Evolutionary conservation across 2,329 filamentous ascomycete genomes (phyloP).

Genomic region (Ophiocordyceps camponoti-leonardi): DNA sequence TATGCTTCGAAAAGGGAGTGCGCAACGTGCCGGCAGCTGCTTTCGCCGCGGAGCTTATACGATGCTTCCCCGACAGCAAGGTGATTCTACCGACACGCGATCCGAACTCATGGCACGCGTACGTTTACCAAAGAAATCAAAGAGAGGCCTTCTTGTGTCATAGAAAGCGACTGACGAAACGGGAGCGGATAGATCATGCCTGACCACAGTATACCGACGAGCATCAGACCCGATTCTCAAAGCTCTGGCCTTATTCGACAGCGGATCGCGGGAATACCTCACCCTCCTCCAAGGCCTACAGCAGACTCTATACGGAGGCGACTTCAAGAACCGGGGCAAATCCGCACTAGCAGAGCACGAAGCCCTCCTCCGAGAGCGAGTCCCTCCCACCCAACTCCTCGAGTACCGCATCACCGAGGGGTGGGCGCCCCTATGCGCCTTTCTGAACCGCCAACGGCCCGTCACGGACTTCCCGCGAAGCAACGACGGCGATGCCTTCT

Average conservation of each 20-base stretch:
- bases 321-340: background rate
- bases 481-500: background rate
- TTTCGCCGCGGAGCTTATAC: background rate
- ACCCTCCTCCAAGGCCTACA: background rate
- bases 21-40: background rate
- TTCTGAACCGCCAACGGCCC: background rate
- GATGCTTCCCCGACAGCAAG: background rate
- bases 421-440: background rate
- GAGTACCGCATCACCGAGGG: background rate
- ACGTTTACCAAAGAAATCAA: background rate
- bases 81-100: background rate
- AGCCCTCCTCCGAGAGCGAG: background rate
- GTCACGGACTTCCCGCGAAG: background rate
- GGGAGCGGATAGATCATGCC: background rate
- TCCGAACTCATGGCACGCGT: background rate
- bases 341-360: background rate
- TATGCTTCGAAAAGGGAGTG: background rate
- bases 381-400: background rate
- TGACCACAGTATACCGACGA: background rate
- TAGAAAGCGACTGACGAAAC: background rate
- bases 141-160: too few relatives aligned
- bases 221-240: background rate
- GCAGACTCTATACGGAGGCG: background rate
- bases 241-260: background rate
- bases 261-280: background rate